Percentiles rank a stretch among this genome's conserved stretches.
These are phyloP conservation scores for Rhytidiadelphus loreus DNA, from an alignment of 225 moss, liverwort and hornwort species.

Conservation along the genomic window DNA sequence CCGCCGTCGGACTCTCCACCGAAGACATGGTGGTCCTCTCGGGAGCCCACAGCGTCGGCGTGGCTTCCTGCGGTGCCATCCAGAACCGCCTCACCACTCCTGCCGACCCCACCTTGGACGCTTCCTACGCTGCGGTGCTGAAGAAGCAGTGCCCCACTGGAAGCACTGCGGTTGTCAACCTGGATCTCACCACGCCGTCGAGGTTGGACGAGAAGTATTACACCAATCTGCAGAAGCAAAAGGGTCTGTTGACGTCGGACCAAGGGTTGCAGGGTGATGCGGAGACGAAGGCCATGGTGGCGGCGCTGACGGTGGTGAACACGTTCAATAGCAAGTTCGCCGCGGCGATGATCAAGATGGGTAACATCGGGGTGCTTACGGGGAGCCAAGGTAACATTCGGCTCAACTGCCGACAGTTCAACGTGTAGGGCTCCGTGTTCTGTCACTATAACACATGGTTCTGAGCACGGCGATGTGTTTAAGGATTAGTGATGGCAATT, in stretches of 20 bases:
- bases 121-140: background rate
- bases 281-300: background rate
- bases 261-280: conserved; percentile 7
- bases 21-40: conserved; percentile 26
- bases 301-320: background rate
- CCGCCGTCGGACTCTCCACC: background rate
- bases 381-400: background rate
- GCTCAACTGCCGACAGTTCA: too few species aligned
- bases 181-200: conserved; percentile 21
- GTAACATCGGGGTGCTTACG: conserved; percentile 21
- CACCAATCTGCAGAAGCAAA: conserved; percentile 7
- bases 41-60: conserved; percentile 38
- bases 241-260: conserved; percentile 25
- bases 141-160: background rate
- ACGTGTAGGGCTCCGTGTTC: too few species aligned
- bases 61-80: background rate
- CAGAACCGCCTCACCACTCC: conserved; percentile 12
- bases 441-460: too few species aligned
- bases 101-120: background rate
- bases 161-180: background rate
- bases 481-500: background rate
- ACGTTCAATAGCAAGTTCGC: background rate
- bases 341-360: conserved; percentile 14
- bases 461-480: background rate
- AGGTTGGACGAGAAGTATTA: conserved; percentile 19